Evolutionary conservation across 768 basidiomycete genomes (phyloP).

Genomic region (Tricholoma sp.): DNA sequence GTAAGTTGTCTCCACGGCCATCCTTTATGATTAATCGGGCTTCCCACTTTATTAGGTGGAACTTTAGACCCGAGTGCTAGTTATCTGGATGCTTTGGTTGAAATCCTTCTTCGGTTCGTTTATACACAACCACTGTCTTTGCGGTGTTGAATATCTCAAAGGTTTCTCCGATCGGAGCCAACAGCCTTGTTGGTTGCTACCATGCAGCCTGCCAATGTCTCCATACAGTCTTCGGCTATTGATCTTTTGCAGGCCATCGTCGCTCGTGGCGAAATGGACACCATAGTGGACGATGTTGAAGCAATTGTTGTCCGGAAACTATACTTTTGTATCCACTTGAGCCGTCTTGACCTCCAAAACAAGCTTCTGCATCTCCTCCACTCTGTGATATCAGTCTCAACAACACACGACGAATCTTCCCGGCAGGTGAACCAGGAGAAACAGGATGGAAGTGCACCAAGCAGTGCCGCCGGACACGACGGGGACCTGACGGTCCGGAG

Average conservation of each 20-base stretch:
- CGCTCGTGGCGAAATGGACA: conserved; percentile 75
- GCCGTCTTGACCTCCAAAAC: conserved; percentile 81
- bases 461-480: conserved; percentile 29
- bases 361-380: conserved; percentile 90
- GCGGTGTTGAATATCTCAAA: conserved; percentile 23
- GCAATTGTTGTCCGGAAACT: conserved; percentile 69
- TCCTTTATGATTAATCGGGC: conserved; percentile 1
- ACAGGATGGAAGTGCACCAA: conserved; percentile 26
- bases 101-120: conserved; percentile 65
- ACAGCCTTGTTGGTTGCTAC: conserved; percentile 35
- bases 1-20: conserved; percentile 32
- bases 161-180: conserved; percentile 78
- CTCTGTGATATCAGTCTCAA: conserved; percentile 69
- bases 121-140: background rate
- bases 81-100: conserved; percentile 75
- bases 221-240: conserved; percentile 68
- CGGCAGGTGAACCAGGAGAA: conserved; percentile 19
- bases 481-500: conserved; percentile 23
- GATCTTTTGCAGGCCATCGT: conserved; percentile 82
- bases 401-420: conserved; percentile 28
- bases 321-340: conserved; percentile 63
- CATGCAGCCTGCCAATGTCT: conserved; percentile 58
- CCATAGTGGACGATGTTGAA: conserved; percentile 59
- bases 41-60: conserved; percentile 22
- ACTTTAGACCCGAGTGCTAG: conserved; percentile 48